Conservation (phyloP, 331 rosid genomes). For the Dryas integrifolia region DNA sequence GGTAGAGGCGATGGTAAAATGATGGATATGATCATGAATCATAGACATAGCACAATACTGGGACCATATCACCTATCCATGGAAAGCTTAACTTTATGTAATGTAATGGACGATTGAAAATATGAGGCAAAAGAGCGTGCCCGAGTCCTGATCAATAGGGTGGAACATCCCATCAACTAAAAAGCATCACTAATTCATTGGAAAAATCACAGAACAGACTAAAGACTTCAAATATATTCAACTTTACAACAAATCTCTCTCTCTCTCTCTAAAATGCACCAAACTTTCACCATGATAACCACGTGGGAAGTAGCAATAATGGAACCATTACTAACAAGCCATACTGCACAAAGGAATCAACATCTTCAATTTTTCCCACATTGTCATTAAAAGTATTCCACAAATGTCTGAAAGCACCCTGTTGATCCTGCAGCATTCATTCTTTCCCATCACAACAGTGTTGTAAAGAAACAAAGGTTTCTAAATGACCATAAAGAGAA, state of each 20-base stretch:
- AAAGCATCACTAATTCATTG: no score
- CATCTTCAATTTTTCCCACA: constrained; percentile 41
- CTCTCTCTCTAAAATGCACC: neutral
- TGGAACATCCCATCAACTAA: no score
- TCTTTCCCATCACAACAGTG: constrained; percentile 22
- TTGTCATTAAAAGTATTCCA: constrained; percentile 43
- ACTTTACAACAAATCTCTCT: no score
- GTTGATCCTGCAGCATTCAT: constrained; percentile 44
- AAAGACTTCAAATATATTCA: no score
- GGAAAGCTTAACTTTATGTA: neutral
- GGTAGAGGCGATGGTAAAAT: no score
- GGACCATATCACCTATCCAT: neutral
- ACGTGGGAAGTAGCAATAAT: constrained; percentile 51
- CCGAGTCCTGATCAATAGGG: no score
- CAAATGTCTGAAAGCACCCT: constrained; percentile 30
- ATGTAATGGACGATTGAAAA: no score
- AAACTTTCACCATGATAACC: constrained; percentile 42
- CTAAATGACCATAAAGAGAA: neutral
- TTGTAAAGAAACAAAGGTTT: constrained; percentile 2
- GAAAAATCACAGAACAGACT: no score
- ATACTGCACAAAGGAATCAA: constrained; percentile 58
- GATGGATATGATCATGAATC: no score
- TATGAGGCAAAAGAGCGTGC: no score
- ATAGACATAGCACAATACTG: neutral
- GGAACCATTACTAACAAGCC: constrained; percentile 65